phyloP scores from a whole-genome alignment of 2,329 filamentous ascomycete species.

The Diaporthe nobilis region DNA sequence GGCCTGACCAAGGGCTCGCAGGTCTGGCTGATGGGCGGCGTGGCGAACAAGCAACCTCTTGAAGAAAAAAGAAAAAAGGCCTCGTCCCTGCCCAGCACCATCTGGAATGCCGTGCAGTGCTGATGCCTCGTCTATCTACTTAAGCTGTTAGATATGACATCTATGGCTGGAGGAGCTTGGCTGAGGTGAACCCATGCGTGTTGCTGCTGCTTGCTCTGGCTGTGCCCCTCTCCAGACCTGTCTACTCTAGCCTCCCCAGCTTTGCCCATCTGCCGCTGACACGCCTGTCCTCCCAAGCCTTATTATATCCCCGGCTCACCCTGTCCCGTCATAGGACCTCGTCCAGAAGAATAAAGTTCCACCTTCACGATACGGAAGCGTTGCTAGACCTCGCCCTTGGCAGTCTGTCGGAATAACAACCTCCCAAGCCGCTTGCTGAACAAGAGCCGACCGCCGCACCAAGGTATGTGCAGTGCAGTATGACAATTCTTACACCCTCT shows the following conservation, averaged over 20 bases:
- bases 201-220: background rate
- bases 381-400: slow-evolving; percentile 22
- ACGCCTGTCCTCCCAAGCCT: background rate
- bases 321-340: background rate
- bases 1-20: background rate
- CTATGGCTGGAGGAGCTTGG: background rate
- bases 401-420: slow-evolving; percentile 20
- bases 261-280: slow-evolving; percentile 5
- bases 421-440: background rate
- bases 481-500: slow-evolving; percentile 19
- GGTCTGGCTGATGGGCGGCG: background rate
- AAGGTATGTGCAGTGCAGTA: slow-evolving; percentile 26
- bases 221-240: background rate
- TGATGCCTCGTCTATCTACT: background rate
- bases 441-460: background rate
- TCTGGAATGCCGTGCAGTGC: background rate
- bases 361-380: background rate
- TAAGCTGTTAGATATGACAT: background rate
- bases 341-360: slow-evolving; percentile 13
- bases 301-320: slow-evolving; percentile 30
- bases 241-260: background rate
- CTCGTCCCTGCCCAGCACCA: background rate
- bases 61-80: too few relatives aligned
- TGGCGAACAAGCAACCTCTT: slow-evolving; percentile 3
- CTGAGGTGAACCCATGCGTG: slow-evolving; percentile 1